Conservation (phyloP, 139 green algal species). For the Chara braunii region DNA sequence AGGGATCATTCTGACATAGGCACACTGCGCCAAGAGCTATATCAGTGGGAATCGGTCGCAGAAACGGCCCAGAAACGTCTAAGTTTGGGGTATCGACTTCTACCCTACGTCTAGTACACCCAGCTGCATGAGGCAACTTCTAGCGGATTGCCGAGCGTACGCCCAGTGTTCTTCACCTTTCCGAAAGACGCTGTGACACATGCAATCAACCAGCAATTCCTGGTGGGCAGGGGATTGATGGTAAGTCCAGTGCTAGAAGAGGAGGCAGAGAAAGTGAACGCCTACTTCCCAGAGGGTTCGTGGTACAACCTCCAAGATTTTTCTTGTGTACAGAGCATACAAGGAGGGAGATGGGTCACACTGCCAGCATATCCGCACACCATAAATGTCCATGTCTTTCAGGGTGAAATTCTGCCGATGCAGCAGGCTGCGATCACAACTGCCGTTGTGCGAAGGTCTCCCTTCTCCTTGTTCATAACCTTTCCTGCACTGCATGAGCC, state of each 20-base stretch:
- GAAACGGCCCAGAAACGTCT: constrained; percentile 47
- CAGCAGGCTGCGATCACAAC: constrained; percentile 41
- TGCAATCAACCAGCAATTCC: constrained; percentile 47
- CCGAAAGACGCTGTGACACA: constrained; percentile 33
- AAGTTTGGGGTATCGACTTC: constrained; percentile 58
- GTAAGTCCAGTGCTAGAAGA: constrained; percentile 57
- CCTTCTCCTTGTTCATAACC: constrained; percentile 42
- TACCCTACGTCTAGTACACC: constrained; percentile 65
- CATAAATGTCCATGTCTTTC: constrained; percentile 43
- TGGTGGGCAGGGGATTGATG: constrained; percentile 57
- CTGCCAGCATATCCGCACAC: constrained; percentile 39
- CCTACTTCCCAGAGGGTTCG: constrained; percentile 53
- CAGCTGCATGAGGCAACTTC: constrained; percentile 35
- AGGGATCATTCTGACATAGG: constrained; percentile 51
- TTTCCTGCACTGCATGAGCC: too few species aligned
- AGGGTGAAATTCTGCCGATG: constrained; percentile 46
- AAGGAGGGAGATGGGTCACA: constrained; percentile 5
- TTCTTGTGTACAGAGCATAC: background rate
- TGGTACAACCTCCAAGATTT: constrained; percentile 37
- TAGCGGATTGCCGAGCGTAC: constrained; percentile 51
- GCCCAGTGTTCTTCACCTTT: constrained; percentile 54
- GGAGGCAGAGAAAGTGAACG: constrained; percentile 32
- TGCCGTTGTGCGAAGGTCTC: constrained; percentile 20
- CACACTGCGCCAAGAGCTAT: constrained; percentile 45
- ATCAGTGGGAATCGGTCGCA: constrained; percentile 54